Evolutionary conservation across 1,139 yeast species (phyloP), one percentile per base, ranked within the genome.

Genomic region (Diutina mesorugosa): DNA sequence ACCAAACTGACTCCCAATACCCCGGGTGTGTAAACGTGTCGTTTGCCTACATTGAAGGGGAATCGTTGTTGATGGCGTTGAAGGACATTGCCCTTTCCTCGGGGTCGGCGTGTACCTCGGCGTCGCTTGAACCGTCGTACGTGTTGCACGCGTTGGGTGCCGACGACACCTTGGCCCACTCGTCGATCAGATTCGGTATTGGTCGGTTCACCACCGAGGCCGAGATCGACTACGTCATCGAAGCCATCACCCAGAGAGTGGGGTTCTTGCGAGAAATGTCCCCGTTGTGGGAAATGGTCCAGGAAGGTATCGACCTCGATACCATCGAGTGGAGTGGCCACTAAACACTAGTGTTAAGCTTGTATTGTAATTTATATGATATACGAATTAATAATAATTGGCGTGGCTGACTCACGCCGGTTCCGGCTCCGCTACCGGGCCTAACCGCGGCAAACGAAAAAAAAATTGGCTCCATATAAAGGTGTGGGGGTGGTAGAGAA

Each of bases 61-160:
- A 93, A 73, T 91, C 98, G 0, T 78, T 93, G 64, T 77, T 93
- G 65, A 93, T 93, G 99, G 99, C 99, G 1, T 81, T 93, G 67
- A 91, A 93, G 68, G 99, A 93, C 69, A 90, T 93, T 67, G 99
- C 99, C 0, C 79, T 93, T 62, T 87, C 96, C 60, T 89, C 97
- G 3, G 99, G 99, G 45, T 90, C 97, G n/a, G 99, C 99, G 3
- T 93, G 99, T 78, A 93, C 99, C 6, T 91, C 98, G 45, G 98
- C 99, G 0, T 91, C 98, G 7, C 80, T 93, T 65, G 99, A 93
- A 71, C 99, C 99, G 32, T 89, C 97, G 2, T 93, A 93, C 65
- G 99, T 93, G 47, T 79, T 93, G 66, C 96, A 93, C 65, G 98
- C 99, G 0, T 77, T 93, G 56, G 99, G 99, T 56, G 97, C 96